These are phyloP conservation scores for Alternaria alternata DNA, from an alignment of 2,329 filamentous ascomycete species.

Conservation along the genomic window DNA sequence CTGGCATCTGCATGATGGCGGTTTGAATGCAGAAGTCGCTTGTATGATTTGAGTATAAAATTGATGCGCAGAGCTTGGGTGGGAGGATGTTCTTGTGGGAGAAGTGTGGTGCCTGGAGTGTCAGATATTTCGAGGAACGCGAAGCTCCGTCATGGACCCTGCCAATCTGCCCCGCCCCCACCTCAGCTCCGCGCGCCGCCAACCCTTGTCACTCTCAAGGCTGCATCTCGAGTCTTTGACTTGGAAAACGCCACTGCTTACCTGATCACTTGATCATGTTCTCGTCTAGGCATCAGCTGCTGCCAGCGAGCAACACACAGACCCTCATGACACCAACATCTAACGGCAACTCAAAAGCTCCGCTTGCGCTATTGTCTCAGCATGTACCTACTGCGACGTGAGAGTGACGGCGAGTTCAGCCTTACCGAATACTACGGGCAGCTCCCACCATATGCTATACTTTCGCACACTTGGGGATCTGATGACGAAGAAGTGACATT, in stretches of 20 bases:
- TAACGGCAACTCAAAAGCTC: too few species aligned
- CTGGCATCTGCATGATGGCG: conserved; percentile 52
- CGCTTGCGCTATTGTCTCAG: too few species aligned
- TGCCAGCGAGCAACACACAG: too few species aligned
- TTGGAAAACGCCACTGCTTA: not conserved
- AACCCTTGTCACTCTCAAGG: not conserved
- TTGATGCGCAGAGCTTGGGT: not conserved
- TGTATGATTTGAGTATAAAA: conserved; percentile 30
- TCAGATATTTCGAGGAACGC: conserved; percentile 23
- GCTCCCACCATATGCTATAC: too few species aligned
- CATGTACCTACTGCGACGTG: too few species aligned
- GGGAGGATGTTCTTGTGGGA: not conserved
- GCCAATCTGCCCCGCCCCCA: conserved; percentile 36
- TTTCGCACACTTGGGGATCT: too few species aligned
- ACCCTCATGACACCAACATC: too few species aligned
- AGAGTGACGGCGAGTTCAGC: too few species aligned
- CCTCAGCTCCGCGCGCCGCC: conserved; percentile 14
- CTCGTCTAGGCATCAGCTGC: accelerated
- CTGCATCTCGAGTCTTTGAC: too few species aligned
- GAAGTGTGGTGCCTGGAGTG: conserved; percentile 22
- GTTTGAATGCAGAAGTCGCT: not conserved
- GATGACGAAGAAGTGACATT: too few species aligned
- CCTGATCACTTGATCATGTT: too few species aligned
- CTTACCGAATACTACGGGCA: too few species aligned
- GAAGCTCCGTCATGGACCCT: conserved; percentile 25